Percentiles rank a stretch among this genome's conserved stretches.
Conservation (phyloP, 2,329 filamentous ascomycete genomes). For the Metarhizium album region DNA sequence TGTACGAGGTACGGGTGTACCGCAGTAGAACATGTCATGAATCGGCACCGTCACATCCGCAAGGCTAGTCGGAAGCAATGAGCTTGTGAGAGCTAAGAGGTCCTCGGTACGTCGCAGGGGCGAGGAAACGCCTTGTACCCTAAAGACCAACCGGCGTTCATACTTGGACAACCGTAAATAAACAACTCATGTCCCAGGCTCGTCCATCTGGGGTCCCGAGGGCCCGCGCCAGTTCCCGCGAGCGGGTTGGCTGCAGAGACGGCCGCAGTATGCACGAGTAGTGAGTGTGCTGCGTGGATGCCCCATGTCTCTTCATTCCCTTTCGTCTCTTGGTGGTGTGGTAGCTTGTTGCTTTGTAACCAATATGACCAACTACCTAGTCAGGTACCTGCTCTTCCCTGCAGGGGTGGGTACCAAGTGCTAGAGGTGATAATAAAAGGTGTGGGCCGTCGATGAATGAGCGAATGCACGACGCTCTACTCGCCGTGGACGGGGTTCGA, state of each 20-base stretch:
- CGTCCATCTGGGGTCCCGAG: constrained; percentile 18
- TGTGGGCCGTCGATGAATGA: too few relatives aligned
- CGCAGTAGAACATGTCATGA: neutral
- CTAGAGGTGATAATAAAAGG: too few relatives aligned
- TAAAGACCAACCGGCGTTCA: neutral
- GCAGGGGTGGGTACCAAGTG: too few relatives aligned
- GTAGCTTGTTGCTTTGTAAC: neutral
- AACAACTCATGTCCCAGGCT: neutral
- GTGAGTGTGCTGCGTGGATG: constrained; percentile 14
- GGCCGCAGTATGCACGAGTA: constrained; percentile 28
- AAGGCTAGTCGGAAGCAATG: neutral
- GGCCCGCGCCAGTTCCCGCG: constrained; percentile 23
- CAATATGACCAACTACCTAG: too few relatives aligned
- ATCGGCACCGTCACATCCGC: neutral
- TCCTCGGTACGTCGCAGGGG: neutral
- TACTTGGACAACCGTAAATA: neutral
- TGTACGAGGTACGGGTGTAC: neutral
- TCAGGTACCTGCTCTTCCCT: too few relatives aligned
- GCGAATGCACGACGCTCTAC: neutral
- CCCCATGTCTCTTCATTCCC: constrained; percentile 9
- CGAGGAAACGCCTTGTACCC: neutral
- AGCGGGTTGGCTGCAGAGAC: constrained; percentile 24
- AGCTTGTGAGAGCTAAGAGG: neutral
- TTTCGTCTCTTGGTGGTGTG: neutral
- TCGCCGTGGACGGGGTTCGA: neutral